These are phyloP conservation scores for Dactylella cylindrospora DNA, from an alignment of 2,329 filamentous ascomycete genomes.

Conservation along the genomic window DNA sequence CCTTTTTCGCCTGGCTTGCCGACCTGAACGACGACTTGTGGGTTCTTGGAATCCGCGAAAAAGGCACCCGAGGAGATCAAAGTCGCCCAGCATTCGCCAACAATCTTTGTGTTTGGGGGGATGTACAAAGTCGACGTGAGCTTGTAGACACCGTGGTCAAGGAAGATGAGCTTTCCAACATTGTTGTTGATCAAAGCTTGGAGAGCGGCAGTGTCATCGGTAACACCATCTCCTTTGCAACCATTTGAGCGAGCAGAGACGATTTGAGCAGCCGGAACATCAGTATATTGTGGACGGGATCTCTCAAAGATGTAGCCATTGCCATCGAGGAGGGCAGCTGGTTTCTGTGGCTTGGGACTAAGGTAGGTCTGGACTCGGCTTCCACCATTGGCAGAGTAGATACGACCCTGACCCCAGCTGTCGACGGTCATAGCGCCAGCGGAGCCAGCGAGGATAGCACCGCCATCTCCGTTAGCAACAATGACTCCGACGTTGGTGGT, in stretches of 20 bases:
- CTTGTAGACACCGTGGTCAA: conserved; percentile 73
- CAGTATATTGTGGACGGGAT: conserved; percentile 85
- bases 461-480: conserved; percentile 85
- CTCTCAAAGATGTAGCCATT: conserved; percentile 74
- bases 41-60: conserved; percentile 62
- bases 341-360: conserved; percentile 62
- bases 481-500: conserved; percentile 69
- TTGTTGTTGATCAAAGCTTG: conserved; percentile 66
- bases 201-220: conserved; percentile 83
- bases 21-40: conserved; percentile 68
- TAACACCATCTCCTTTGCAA: conserved; percentile 80
- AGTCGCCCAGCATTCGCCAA: conserved; percentile 63
- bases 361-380: conserved; percentile 63
- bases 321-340: conserved; percentile 64
- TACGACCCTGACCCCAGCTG: conserved; percentile 53
- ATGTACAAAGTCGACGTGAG: conserved; percentile 61
- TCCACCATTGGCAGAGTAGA: conserved; percentile 60
- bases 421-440: conserved; percentile 25
- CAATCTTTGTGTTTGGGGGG: conserved; percentile 55
- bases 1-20: conserved; percentile 66
- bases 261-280: conserved; percentile 67
- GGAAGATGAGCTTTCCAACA: conserved; percentile 68
- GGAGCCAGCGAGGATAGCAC: conserved; percentile 25
- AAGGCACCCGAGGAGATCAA: conserved; percentile 61
- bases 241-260: conserved; percentile 79